phyloP scores from a whole-genome alignment of 495 filamentous ascomycete genomes.

The Lasiosphaeria miniovina region DNA sequence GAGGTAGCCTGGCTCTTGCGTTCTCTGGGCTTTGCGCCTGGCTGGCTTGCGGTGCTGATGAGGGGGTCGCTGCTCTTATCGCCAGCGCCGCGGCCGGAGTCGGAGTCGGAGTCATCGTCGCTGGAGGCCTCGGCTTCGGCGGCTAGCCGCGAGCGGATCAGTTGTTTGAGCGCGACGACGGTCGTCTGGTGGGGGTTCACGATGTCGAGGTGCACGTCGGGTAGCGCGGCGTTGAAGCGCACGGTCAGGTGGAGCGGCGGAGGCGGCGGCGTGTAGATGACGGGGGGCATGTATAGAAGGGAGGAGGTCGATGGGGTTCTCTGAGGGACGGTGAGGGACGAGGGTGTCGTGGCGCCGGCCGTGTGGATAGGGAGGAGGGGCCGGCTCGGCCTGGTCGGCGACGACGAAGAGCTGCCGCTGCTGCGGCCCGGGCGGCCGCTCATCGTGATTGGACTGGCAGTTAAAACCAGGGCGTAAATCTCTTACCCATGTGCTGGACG shows the following conservation, averaged over 20 bases:
- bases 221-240: conserved; percentile 80
- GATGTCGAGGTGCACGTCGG: conserved; percentile 79
- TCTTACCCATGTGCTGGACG: background rate
- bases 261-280: conserved; percentile 6
- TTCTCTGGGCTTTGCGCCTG: background rate
- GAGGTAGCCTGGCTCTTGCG: conserved; percentile 27
- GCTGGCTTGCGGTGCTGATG: background rate
- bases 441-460: conserved; percentile 19
- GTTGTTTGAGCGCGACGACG: conserved; percentile 70
- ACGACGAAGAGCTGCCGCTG: conserved; percentile 19
- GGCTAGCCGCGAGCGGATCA: conserved; percentile 73
- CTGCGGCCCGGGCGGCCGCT: conserved; percentile 10
- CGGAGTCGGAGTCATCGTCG: background rate
- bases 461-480: background rate
- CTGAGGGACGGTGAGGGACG: conserved; percentile 9
- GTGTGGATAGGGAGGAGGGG: background rate
- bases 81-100: background rate
- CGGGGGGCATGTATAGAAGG: conserved; percentile 6
- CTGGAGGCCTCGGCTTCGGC: conserved; percentile 42
- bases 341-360: conserved; percentile 5
- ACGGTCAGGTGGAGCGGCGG: conserved; percentile 69
- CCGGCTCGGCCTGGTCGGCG: conserved; percentile 13
- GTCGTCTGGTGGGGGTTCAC: conserved; percentile 63
- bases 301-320: conserved; percentile 10
- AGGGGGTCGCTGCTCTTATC: background rate